phyloP scores from a whole-genome alignment of 1,139 yeast species.

The Candida sp. region DNA sequence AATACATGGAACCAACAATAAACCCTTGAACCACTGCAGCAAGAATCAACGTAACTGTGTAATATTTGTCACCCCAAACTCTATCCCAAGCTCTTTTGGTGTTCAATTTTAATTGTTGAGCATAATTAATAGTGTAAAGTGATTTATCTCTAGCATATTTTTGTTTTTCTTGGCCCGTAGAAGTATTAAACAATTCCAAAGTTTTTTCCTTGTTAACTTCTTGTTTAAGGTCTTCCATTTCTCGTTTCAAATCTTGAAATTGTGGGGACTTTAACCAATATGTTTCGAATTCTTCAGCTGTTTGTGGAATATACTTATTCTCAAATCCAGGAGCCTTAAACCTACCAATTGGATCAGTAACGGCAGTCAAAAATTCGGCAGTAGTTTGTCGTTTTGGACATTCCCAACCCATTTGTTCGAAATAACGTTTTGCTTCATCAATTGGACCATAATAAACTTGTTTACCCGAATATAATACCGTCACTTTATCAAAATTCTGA shows the following conservation, averaged over 20 bases:
- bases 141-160: slow-evolving; percentile 17
- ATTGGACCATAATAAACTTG: slow-evolving; percentile 75
- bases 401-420: slow-evolving; percentile 46
- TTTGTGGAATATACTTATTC: slow-evolving; percentile 19
- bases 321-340: slow-evolving; percentile 47
- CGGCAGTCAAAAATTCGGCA: slow-evolving; percentile 79
- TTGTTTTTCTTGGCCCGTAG: slow-evolving; percentile 18
- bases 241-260: slow-evolving; percentile 9
- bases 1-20: slow-evolving; percentile 48
- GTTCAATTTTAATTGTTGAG: slow-evolving; percentile 29
- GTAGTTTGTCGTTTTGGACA: slow-evolving; percentile 79
- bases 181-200: slow-evolving; percentile 22
- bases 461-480: slow-evolving; percentile 72
- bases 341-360: slow-evolving; percentile 74
- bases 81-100: slow-evolving; percentile 23
- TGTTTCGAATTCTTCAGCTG: slow-evolving; percentile 21
- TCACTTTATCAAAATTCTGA: slow-evolving; percentile 65
- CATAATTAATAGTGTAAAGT: slow-evolving; percentile 31
- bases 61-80: slow-evolving; percentile 26
- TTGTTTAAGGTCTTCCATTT: slow-evolving; percentile 14
- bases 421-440: slow-evolving; percentile 39
- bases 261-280: slow-evolving; percentile 23
- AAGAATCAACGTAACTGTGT: slow-evolving; percentile 20
- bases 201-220: slow-evolving; percentile 7
- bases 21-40: slow-evolving; percentile 31